Percentiles rank a stretch among this genome's conserved stretches.
Conservation (phyloP, 148 eudicot species). For the Vaccinium macrocarpon region DNA sequence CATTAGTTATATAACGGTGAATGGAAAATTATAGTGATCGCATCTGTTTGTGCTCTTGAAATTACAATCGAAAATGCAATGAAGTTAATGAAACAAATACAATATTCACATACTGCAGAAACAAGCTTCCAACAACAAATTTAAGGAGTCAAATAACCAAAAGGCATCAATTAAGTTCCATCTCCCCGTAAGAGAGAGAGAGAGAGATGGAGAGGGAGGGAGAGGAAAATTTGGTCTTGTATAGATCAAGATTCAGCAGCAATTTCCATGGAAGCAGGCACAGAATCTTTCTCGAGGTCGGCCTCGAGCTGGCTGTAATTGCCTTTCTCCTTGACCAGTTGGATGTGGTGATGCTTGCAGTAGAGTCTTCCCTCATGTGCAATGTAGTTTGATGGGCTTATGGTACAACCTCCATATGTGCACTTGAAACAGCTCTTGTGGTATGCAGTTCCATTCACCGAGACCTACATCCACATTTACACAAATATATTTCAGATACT, state of each 20-base stretch:
- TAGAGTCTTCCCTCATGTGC: constrained; percentile 72
- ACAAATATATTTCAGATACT: background rate
- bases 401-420: constrained; percentile 78
- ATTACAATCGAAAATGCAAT: too few relatives aligned
- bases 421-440: constrained; percentile 80
- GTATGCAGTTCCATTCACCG: constrained; percentile 65
- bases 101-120: background rate
- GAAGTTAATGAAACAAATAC: background rate
- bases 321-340: constrained; percentile 76
- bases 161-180: background rate
- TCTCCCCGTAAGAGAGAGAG: background rate
- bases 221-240: background rate
- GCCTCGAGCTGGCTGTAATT: constrained; percentile 77
- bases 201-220: background rate
- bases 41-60: too few relatives aligned
- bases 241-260: constrained; percentile 29
- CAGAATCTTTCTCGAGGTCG: constrained; percentile 32
- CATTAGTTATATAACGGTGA: too few relatives aligned
- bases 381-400: constrained; percentile 81
- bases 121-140: too few relatives aligned
- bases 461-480: constrained; percentile 33
- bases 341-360: constrained; percentile 85
- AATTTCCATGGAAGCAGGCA: constrained; percentile 15
- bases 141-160: background rate
- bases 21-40: too few relatives aligned